Percentiles rank a stretch among this genome's conserved stretches.
phyloP scores from a whole-genome alignment of 2,329 filamentous ascomycete species.

The Colletotrichum spaethianum region DNA sequence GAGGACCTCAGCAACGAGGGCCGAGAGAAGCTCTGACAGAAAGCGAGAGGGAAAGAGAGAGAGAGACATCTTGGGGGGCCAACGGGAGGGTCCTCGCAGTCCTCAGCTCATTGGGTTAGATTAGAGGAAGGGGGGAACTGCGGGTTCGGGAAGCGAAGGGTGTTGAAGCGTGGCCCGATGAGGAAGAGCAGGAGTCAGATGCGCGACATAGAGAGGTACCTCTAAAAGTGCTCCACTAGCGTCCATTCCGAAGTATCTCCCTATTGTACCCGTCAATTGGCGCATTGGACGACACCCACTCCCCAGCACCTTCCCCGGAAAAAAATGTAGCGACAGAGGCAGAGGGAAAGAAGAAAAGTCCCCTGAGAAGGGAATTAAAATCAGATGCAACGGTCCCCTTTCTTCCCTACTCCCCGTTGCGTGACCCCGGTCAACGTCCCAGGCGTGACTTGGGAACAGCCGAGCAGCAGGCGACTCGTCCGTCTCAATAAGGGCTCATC shows the following conservation, averaged over 20 bases:
- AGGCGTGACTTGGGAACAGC: not conserved
- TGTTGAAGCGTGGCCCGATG: conserved; percentile 20
- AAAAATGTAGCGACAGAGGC: not conserved
- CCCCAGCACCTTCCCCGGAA: conserved; percentile 33
- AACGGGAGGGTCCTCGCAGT: conserved; percentile 32
- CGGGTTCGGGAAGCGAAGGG: conserved; percentile 20
- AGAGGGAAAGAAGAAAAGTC: not conserved
- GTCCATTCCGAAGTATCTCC: not conserved
- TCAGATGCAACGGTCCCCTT: conserved; percentile 16
- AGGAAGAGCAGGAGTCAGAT: not conserved
- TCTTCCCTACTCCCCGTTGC: conserved; percentile 14
- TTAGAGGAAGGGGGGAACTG: conserved; percentile 23
- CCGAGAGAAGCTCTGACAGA: not conserved
- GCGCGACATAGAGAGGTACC: conserved; percentile 15
- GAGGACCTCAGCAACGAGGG: not conserved
- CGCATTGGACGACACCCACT: conserved; percentile 13
- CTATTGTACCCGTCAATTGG: conserved; percentile 1
- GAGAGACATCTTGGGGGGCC: conserved; percentile 19
- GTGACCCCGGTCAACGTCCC: conserved; percentile 10
- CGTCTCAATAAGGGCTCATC: not conserved
- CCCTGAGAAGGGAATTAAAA: not conserved
- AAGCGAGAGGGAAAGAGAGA: not conserved
- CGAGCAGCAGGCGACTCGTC: not conserved
- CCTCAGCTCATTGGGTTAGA: conserved; percentile 37
- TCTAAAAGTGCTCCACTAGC: too few species aligned